Evolutionary conservation across 176 grass and related monocot genomes (phyloP).

Genomic region (Calamus simplicifolius): DNA sequence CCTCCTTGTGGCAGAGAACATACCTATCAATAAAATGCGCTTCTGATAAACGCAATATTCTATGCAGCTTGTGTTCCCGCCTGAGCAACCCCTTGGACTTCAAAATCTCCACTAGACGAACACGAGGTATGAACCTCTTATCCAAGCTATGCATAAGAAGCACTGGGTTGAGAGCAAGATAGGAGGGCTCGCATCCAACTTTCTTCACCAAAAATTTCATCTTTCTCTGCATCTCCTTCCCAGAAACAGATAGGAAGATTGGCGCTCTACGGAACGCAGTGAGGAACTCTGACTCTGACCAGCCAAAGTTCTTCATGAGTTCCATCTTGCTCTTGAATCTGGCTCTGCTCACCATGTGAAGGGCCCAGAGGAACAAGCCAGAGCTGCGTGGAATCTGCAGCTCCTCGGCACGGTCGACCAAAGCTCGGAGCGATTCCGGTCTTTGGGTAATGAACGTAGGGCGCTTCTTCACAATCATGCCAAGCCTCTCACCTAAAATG

Average conservation of each 20-base stretch:
- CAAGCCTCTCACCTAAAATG: conserved; percentile 15
- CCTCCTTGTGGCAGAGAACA: conserved; percentile 25
- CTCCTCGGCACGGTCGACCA: conserved; percentile 18
- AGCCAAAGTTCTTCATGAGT: conserved; percentile 23
- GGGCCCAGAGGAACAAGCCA: conserved; percentile 28
- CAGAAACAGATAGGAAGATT: conserved; percentile 15
- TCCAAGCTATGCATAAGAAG: conserved; percentile 38
- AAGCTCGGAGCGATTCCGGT: neutral
- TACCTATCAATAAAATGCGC: conserved; percentile 18
- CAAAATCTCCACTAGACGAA: conserved; percentile 31
- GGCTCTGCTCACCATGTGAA: conserved; percentile 7
- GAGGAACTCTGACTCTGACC: conserved; percentile 31
- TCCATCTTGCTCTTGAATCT: conserved; percentile 31
- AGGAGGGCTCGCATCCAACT: conserved; percentile 15
- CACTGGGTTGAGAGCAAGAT: neutral
- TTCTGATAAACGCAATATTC: neutral
- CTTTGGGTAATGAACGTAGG: conserved; percentile 27
- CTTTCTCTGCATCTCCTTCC: conserved; percentile 7
- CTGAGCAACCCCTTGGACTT: conserved; percentile 24
- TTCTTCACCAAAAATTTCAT: conserved; percentile 32
- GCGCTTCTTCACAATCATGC: neutral
- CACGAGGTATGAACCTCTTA: conserved; percentile 26
- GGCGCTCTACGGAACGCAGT: conserved; percentile 17
- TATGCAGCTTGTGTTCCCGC: conserved; percentile 17
- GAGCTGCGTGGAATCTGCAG: conserved; percentile 28